Base-by-base conservation (phyloP, 1,284 basidiomycete species). In the Agaricales sp. region DNA sequence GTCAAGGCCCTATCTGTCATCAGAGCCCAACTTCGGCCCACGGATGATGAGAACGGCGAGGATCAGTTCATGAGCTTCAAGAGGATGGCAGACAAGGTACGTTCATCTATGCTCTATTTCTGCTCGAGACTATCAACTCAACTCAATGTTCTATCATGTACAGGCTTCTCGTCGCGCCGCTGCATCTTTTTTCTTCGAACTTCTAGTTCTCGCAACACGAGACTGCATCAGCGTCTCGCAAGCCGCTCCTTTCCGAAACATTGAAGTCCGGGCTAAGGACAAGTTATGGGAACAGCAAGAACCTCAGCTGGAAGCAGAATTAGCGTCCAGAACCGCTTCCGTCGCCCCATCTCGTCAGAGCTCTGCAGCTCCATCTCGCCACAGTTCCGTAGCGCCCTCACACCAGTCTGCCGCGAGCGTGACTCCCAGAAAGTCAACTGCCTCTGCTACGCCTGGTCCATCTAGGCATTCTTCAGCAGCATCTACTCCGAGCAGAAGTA, bases 101-200 rank as follows among this genome's bases (percentile, higher is more conserved):
- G 71, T 63, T 57, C 41, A 14, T 19, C 52, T 35, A n/a, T n/a
- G n/a, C n/a, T n/a, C n/a, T n/a, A n/a, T n/a, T n/a, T n/a, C n/a
- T n/a, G n/a, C n/a, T n/a, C 19, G 47, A 22, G 46, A 12, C 30
- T 45, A 37, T 26, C 19, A 39, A 45, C 21, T 11, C 52, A 22
- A 43, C 4, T 49, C 21, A 48, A 46, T 46, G 21, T 39, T 48
- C 41, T 46, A 26, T 44, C 46, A 49, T 53, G n/a, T 57, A 1
- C 55, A 93, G 81, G 90, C 92, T 4, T 87, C 89, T 4, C 83
- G 91, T 48, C 82, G 92, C 43, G 95, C 93, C 2, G 92, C 94
- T 0, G 82, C 93, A 0, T 83, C 90, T 1, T 98, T 99, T 75
- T 99, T 99, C 75, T 99, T 98, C 61, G 95, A 99, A 67, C 68